Evolutionary conservation across 2,329 filamentous ascomycete genomes (phyloP).

Genomic region (Zasmidium citrigriseum): DNA sequence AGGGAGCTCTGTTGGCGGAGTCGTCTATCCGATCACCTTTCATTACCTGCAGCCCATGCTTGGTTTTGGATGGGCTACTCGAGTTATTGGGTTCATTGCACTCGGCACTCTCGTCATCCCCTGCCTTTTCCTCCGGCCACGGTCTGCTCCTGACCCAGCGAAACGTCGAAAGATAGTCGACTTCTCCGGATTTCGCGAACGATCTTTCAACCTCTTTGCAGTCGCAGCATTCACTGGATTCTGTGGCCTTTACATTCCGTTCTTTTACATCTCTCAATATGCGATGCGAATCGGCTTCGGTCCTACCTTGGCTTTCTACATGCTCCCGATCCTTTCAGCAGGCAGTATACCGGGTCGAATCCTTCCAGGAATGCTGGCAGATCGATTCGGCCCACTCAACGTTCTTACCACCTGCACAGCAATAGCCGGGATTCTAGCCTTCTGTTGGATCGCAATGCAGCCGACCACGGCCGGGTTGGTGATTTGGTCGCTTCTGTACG

Average conservation of each 20-base stretch:
- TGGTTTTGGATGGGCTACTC: constrained; percentile 57
- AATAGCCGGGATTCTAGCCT: constrained; percentile 41
- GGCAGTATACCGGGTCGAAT: constrained; percentile 52
- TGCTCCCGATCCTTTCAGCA: constrained; percentile 68
- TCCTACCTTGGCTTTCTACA: constrained; percentile 62
- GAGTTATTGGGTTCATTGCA: constrained; percentile 51
- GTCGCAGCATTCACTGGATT: constrained; percentile 42
- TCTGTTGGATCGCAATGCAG: constrained; percentile 43
- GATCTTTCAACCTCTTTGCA: constrained; percentile 24
- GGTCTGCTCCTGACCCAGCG: constrained; percentile 31
- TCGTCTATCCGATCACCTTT: constrained; percentile 54
- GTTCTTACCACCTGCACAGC: constrained; percentile 48
- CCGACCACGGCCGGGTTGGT: constrained; percentile 39
- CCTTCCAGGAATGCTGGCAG: constrained; percentile 47
- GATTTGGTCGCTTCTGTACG: constrained; percentile 47
- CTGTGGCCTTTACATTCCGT: constrained; percentile 43
- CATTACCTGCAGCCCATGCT: constrained; percentile 46
- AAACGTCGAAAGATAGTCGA: background rate
- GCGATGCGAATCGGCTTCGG: constrained; percentile 57
- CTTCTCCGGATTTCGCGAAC: constrained; percentile 10
- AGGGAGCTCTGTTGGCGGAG: constrained; percentile 55
- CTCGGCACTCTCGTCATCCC: constrained; percentile 24
- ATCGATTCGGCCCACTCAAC: constrained; percentile 49
- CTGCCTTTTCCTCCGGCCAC: background rate
- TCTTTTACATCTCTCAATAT: constrained; percentile 64